Percentiles rank a stretch among this genome's conserved stretches.
Conservation (phyloP, 2,329 filamentous ascomycete genomes). For the Arthrobotrys iridis region DNA sequence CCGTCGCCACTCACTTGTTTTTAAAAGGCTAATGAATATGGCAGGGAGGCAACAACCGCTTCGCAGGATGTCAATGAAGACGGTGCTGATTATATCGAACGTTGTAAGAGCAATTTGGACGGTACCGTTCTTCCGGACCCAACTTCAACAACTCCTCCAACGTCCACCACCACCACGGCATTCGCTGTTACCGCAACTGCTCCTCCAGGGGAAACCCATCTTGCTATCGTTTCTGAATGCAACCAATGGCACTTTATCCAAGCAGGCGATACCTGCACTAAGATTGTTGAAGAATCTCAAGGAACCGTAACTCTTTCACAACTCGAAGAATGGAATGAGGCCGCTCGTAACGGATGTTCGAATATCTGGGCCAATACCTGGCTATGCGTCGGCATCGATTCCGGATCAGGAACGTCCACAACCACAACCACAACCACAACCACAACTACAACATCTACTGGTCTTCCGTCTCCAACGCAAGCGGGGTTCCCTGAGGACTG, state of each 20-base stretch:
- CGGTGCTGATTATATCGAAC: constrained; percentile 26
- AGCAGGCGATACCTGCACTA: constrained; percentile 13
- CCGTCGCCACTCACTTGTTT: not conserved
- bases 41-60: constrained; percentile 43
- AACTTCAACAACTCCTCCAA: not conserved
- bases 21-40: not conserved
- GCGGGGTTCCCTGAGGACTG: constrained; percentile 28
- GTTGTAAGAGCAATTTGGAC: constrained; percentile 34
- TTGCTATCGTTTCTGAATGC: constrained; percentile 3
- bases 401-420: not conserved
- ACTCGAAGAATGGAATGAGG: constrained; percentile 34
- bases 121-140: constrained; percentile 15
- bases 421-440: not conserved
- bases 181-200: constrained; percentile 23
- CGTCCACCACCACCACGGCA: constrained; percentile 8
- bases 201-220: constrained; percentile 33
- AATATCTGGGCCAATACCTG: constrained; percentile 18
- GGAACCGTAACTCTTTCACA: constrained; percentile 15
- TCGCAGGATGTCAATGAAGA: constrained; percentile 26
- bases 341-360: not conserved
- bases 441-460: constrained; percentile 4
- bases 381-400: constrained; percentile 29
- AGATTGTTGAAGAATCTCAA: constrained; percentile 6
- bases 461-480: constrained; percentile 20
- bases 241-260: constrained; percentile 33